Conservation (phyloP, 768 basidiomycete genomes). For the Auriscalpium vulgare region DNA sequence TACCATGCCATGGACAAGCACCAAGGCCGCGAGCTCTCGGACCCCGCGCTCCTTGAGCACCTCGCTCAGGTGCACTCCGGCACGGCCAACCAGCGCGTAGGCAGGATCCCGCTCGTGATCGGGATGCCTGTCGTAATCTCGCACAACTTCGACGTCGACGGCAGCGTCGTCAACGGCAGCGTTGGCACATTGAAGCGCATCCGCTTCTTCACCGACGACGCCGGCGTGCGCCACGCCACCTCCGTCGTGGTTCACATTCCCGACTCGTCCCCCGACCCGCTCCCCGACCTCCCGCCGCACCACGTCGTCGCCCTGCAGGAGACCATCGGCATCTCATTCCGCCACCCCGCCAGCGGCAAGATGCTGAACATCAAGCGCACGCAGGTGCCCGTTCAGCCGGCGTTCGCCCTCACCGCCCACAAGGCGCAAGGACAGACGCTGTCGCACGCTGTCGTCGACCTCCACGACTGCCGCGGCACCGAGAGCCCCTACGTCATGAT, state of each 20-base stretch:
- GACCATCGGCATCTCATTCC: slow-evolving; percentile 6
- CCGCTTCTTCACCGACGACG: background rate
- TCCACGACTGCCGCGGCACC: slow-evolving; percentile 21
- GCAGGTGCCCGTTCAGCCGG: slow-evolving; percentile 30
- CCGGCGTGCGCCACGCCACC: slow-evolving; percentile 8
- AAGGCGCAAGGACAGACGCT: slow-evolving; percentile 33
- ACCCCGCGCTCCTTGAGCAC: background rate
- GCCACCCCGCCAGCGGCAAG: slow-evolving; percentile 16
- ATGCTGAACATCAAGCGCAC: slow-evolving; percentile 18
- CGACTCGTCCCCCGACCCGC: background rate
- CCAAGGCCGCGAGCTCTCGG: background rate
- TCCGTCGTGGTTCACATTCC: slow-evolving; percentile 19
- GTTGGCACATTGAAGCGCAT: slow-evolving; percentile 4
- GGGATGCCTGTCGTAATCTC: slow-evolving; percentile 34
- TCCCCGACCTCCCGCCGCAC: background rate
- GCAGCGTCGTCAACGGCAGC: slow-evolving; percentile 30
- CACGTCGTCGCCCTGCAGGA: slow-evolving; percentile 20
- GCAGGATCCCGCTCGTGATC: slow-evolving; percentile 26
- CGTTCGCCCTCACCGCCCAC: slow-evolving; percentile 33
- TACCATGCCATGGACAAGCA: background rate
- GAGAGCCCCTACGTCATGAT: slow-evolving; percentile 35
- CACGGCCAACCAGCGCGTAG: slow-evolving; percentile 22
- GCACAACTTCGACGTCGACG: slow-evolving; percentile 30
- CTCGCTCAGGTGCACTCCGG: slow-evolving; percentile 19
- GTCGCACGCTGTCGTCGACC: slow-evolving; percentile 23